Evolutionary conservation across 2,329 filamentous ascomycete genomes (phyloP).

Genomic region (Venturia aucupariae): DNA sequence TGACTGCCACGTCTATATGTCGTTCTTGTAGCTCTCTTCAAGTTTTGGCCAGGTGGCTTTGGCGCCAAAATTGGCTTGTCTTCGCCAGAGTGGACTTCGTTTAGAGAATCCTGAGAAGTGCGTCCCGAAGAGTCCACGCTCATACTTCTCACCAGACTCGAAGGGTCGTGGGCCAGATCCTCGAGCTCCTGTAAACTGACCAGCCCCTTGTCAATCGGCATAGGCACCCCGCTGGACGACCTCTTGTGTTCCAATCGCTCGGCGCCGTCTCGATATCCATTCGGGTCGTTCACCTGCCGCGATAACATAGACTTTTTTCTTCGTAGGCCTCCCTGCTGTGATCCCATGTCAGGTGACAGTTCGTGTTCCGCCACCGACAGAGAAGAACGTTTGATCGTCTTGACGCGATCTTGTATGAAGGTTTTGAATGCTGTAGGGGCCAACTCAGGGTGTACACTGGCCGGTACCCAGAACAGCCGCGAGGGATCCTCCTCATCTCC

Average conservation of each 20-base stretch:
- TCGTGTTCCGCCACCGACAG: slow-evolving; percentile 38
- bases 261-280: slow-evolving; percentile 73
- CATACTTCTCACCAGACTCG: slow-evolving; percentile 60
- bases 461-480: slow-evolving; percentile 89
- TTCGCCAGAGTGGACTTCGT: slow-evolving; percentile 32
- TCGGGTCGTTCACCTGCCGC: slow-evolving; percentile 71
- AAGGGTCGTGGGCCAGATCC: slow-evolving; percentile 71
- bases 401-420: slow-evolving; percentile 87
- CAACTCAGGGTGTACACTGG: slow-evolving; percentile 84
- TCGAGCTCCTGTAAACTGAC: slow-evolving; percentile 58
- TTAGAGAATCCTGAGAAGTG: slow-evolving; percentile 29
- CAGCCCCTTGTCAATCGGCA: slow-evolving; percentile 44
- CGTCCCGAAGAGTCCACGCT: slow-evolving; percentile 41
- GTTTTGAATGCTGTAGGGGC: slow-evolving; percentile 95
- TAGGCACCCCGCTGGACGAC: slow-evolving; percentile 47
- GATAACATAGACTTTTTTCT: slow-evolving; percentile 96
- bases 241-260: slow-evolving; percentile 67
- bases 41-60: slow-evolving; percentile 61
- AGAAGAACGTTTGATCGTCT: slow-evolving; percentile 78
- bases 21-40: slow-evolving; percentile 84
- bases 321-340: slow-evolving; percentile 47
- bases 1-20: slow-evolving; percentile 85
- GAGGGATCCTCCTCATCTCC: slow-evolving; percentile 79
- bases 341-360: background rate
- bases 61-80: slow-evolving; percentile 83